Evolutionary conservation across 2,329 filamentous ascomycete species (phyloP), one percentile per base, ranked within the genome.

Genomic region (Trichocomaceae sp.): DNA sequence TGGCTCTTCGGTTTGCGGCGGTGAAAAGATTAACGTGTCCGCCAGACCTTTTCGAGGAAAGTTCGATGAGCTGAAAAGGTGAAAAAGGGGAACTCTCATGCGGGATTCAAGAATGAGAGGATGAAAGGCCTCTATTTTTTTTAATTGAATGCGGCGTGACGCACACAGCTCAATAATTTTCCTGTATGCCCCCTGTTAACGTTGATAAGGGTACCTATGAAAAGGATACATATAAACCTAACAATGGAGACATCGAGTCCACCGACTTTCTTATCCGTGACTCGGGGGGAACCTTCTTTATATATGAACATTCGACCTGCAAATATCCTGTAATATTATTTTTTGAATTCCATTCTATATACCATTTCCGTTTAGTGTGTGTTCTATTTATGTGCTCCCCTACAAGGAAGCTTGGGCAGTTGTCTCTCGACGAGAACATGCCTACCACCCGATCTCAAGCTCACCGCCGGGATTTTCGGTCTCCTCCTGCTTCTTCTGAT

Each of bases 391-490:
- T 74, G 72, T 70, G n/a, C 71, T 60, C 62, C 45, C 71, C 72
- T 55, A 72, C 69, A 37, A 68, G 64, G 56, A 64, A 72, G 60
- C 66, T 75, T 42, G 64, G 63, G 56, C 66, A 63, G 59, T 66
- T 74, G 55, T 73, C 70, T 51, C 69, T 75, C 57, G 65, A 64
- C 58, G 64, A 61, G 52, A 63, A 63, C 46, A 69, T 73, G 66
- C 59, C 67, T 52, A 62, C 58, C 47, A 60, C 61, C 52, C 66
- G 62, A 42, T 60, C 62, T 55, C 61, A 68, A 47, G 59, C 62
- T 20, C 64, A 64, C 33, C 61, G 61, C 44, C 51, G 44, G 47
- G 42, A 19, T 19, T 13, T n/a, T 22, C 42, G 45, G 35, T 52
- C 44, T 31, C 31, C 42, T 37, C 33, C 31, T 60, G 49, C 31